These are phyloP conservation scores for Dactylellina haptotyla DNA, from an alignment of 2,329 filamentous ascomycete genomes.

Conservation along the genomic window DNA sequence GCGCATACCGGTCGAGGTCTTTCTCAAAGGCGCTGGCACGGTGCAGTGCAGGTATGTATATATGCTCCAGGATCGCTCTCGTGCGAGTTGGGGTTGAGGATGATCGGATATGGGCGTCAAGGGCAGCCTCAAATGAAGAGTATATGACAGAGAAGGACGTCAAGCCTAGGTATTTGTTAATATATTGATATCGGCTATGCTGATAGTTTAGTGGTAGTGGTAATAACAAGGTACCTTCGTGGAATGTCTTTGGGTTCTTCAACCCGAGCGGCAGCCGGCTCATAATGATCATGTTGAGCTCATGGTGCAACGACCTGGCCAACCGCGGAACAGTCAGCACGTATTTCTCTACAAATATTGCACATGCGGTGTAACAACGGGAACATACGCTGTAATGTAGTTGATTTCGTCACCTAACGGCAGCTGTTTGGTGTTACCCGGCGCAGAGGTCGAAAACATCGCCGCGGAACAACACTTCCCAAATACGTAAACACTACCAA, in stretches of 20 bases:
- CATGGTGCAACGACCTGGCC: constrained; percentile 45
- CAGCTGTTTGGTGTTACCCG: constrained; percentile 33
- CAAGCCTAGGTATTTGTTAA: constrained; percentile 30
- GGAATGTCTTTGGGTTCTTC: constrained; percentile 51
- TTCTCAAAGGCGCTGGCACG: constrained; percentile 36
- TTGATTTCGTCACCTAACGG: constrained; percentile 50
- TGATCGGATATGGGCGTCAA: constrained; percentile 41
- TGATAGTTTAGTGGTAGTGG: not conserved
- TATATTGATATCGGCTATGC: not conserved
- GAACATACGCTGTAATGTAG: constrained; percentile 51
- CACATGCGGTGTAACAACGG: constrained; percentile 7
- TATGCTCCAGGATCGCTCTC: constrained; percentile 41
- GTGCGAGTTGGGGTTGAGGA: constrained; percentile 37
- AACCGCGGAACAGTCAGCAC: not conserved
- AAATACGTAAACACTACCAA: not conserved
- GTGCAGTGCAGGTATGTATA: constrained; percentile 47
- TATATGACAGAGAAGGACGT: constrained; percentile 44
- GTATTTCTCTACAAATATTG: not conserved
- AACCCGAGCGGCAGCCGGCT: constrained; percentile 49
- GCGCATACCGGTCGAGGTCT: constrained; percentile 22
- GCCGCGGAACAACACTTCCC: not conserved
- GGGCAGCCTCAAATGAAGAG: constrained; percentile 39
- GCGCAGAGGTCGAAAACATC: constrained; percentile 22
- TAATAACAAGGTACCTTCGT: constrained; percentile 34
- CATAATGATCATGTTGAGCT: constrained; percentile 53